Percentiles rank a stretch among this genome's conserved stretches.
These are phyloP conservation scores for Clonostachys rhizophaga DNA, from an alignment of 2,329 filamentous ascomycete species.

Conservation along the genomic window DNA sequence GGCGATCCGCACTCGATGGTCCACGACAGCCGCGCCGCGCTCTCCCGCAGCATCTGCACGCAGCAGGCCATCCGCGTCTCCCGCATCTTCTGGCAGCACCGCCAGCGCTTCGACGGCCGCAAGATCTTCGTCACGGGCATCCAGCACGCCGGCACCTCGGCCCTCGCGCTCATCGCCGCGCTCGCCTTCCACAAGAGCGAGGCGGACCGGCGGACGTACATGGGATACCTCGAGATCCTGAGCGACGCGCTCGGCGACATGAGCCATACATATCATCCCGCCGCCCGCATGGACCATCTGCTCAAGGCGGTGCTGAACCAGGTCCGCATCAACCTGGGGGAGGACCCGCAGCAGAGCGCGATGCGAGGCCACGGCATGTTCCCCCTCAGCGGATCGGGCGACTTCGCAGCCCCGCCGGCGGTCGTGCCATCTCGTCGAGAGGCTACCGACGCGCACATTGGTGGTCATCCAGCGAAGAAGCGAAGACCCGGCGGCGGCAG, in stretches of 20 bases:
- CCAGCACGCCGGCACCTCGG: slow-evolving; percentile 49
- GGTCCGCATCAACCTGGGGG: slow-evolving; percentile 25
- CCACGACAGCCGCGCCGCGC: slow-evolving; percentile 33
- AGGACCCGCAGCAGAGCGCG: slow-evolving; percentile 7
- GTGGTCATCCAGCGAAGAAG: slow-evolving; percentile 18
- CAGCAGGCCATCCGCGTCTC: slow-evolving; percentile 49
- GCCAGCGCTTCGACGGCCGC: slow-evolving; percentile 43
- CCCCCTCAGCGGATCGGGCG: slow-evolving; percentile 8
- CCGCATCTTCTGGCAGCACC: slow-evolving; percentile 49
- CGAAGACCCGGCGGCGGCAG: slow-evolving; percentile 14
- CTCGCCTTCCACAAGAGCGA: slow-evolving; percentile 27
- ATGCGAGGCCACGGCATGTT: slow-evolving; percentile 3
- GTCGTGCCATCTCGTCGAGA: slow-evolving; percentile 22
- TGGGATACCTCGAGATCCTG: slow-evolving; percentile 46
- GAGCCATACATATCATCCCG: slow-evolving; percentile 46
- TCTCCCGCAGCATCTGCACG: slow-evolving; percentile 47
- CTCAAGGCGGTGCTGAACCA: slow-evolving; percentile 47
- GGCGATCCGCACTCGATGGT: slow-evolving; percentile 25
- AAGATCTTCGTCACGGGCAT: slow-evolving; percentile 45
- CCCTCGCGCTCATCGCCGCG: slow-evolving; percentile 47
- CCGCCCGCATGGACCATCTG: slow-evolving; percentile 46
- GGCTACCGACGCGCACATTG: slow-evolving; percentile 11
- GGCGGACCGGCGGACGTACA: slow-evolving; percentile 28
- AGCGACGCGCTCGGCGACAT: slow-evolving; percentile 46
- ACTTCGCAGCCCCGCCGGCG: slow-evolving; percentile 7